A percentile compares a stretch with the other conserved stretches of the same genome.
Conservation (phyloP, 768 basidiomycete genomes). For the Mrakia gelida region DNA sequence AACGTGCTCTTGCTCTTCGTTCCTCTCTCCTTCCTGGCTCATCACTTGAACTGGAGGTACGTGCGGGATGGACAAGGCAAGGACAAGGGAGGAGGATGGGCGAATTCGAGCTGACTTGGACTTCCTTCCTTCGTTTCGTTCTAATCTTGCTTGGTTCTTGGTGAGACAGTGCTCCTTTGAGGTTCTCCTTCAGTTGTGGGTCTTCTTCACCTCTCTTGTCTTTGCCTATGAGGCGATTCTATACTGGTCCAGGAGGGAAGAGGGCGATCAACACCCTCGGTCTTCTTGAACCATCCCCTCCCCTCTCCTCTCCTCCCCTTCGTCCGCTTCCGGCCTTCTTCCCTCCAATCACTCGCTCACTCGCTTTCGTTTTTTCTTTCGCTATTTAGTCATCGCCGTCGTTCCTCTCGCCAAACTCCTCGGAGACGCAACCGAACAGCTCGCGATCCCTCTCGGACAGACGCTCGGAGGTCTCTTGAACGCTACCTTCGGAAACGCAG, state of each 20-base stretch:
- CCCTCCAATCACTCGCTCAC: not conserved
- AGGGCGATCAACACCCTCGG: constrained; percentile 25
- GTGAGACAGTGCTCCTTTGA: constrained; percentile 46
- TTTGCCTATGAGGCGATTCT: no score
- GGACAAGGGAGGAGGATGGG: not conserved
- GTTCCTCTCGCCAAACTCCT: constrained; percentile 78
- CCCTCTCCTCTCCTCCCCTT: constrained; percentile 42
- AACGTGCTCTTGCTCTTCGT: constrained; percentile 25
- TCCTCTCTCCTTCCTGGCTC: constrained; percentile 13
- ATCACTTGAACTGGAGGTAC: constrained; percentile 29
- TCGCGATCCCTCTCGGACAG: constrained; percentile 62
- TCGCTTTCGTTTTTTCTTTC: not conserved
- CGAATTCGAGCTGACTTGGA: constrained; percentile 46
- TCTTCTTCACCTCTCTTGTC: no score
- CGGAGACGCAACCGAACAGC: constrained; percentile 45
- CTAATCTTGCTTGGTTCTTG: not conserved
- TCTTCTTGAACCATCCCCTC: no score
- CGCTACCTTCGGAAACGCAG: constrained; percentile 31
- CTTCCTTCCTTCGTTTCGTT: constrained; percentile 54
- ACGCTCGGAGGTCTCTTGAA: constrained; percentile 53
- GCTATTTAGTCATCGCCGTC: constrained; percentile 70
- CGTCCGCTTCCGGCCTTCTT: not conserved
- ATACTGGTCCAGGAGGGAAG: constrained; percentile 15
- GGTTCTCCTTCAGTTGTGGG: constrained; percentile 49
- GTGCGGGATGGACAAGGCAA: not conserved